Conservation (phyloP, 129 eudicot genomes). For the Escallonia rubra region DNA sequence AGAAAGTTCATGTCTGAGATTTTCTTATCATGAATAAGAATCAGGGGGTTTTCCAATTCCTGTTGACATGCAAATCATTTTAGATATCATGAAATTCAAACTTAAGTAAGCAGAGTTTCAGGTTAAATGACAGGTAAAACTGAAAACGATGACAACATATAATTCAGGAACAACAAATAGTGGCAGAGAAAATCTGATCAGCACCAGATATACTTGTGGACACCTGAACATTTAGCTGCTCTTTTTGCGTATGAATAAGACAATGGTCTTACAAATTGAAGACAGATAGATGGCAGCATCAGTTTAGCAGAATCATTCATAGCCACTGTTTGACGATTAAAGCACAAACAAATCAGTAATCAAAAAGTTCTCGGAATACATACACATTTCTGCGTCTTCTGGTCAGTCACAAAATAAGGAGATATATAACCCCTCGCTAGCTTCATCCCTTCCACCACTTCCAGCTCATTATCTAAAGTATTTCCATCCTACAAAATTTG, state of each 20-base stretch:
- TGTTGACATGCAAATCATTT: slow-evolving; percentile 46
- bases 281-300: not conserved
- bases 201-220: not conserved
- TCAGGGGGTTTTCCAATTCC: slow-evolving; percentile 89
- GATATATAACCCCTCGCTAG: slow-evolving; percentile 92
- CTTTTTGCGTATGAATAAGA: slow-evolving; percentile 5
- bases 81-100: slow-evolving; percentile 14
- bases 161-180: slow-evolving; percentile 7
- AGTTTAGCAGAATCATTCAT: not conserved
- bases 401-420: slow-evolving; percentile 78
- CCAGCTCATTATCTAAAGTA: slow-evolving; percentile 77
- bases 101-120: not conserved
- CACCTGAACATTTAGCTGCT: not conserved
- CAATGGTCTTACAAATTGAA: not conserved
- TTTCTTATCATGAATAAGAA: slow-evolving; percentile 90
- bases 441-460: slow-evolving; percentile 99
- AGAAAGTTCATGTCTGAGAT: slow-evolving; percentile 61
- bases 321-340: not conserved
- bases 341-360: slow-evolving; percentile 4
- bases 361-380: slow-evolving; percentile 20
- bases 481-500: slow-evolving; percentile 69
- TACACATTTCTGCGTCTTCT: slow-evolving; percentile 87
- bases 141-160: not conserved
- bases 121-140: not conserved
- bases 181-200: not conserved